Conservation (phyloP, 306 rosid genomes). For the Pachyrhizus erosus region DNA sequence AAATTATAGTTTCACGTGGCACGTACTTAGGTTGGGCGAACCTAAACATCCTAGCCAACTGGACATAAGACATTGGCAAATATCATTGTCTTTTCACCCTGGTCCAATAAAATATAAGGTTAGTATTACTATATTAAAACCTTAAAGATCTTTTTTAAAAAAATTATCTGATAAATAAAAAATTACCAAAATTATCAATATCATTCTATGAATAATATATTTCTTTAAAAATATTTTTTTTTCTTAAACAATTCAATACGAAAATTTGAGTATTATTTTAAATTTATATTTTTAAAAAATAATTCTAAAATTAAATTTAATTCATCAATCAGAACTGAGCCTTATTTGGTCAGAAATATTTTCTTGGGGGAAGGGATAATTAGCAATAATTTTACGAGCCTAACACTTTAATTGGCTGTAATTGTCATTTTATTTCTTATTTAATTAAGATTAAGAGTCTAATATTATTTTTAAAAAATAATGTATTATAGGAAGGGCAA, state of each 20-base stretch:
- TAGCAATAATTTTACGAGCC: neutral
- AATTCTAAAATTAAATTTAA: neutral
- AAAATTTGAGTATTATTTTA: neutral
- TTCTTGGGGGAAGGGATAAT: neutral
- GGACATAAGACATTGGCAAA: constrained; percentile 8
- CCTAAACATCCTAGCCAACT: constrained; percentile 4
- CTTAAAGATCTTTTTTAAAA: too few relatives aligned
- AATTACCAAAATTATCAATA: neutral
- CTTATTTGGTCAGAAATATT: neutral
- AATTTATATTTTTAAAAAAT: neutral
- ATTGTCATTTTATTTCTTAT: neutral
- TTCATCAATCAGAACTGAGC: neutral
- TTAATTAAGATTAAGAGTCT: neutral
- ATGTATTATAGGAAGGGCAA: too few relatives aligned
- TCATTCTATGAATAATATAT: too few relatives aligned
- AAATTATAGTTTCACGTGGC: neutral
- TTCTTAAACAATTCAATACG: neutral
- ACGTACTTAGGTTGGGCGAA: neutral
- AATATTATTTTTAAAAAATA: neutral
- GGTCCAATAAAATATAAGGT: neutral
- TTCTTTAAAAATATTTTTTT: too few relatives aligned
- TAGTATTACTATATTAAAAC: too few relatives aligned
- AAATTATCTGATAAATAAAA: neutral
- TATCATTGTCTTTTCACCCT: neutral
- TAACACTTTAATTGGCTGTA: neutral